Base-by-base conservation (phyloP, 73 alveolate species). In the Paramecium pentaurelia region DNA sequence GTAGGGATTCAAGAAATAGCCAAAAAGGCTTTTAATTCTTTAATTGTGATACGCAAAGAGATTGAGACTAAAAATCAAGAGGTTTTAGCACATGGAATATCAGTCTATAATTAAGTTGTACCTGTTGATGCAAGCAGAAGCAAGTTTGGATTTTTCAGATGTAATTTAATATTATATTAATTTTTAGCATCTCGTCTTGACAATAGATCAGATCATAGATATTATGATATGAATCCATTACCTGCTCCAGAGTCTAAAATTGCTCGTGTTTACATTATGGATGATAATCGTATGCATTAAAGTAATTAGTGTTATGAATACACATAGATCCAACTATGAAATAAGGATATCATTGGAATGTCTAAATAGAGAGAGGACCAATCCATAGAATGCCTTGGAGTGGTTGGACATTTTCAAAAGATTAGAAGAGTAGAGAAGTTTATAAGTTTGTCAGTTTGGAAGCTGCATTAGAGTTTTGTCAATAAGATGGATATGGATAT, bases 401-500 rank as follows among this genome's bases (percentile, higher is more conserved):
- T 32, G 91, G 91, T 12, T 80, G 91, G 91, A 80, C 91, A n/a
- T 80, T 32, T 80, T 45, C 91, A 25, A 49, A 10, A 10, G 75
- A 80, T 80, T 25, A 30, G 6, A 25, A 32, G 14, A 80, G 51
- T 12, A 80, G 91, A 47, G 47, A 45, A 25, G 47, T 27, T 47
- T 49, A 42, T 80, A 42, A 47, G 47, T 80, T 80, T 11, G 16
- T 8, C n/a, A 25, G 38, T 86, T 25, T 93, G 77, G 88, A 93
- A 42, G 91, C 86, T 28, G 96, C 98, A 75, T 89, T 93, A 71
- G 71, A 92, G 25, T 49, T 34, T 36, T 84, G 95, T 60, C 75
- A 88, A 60, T 4, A 58, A 27, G 86, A 47, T 68, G 98, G 98
- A 47, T 86, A 89, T 88, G 98, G 98, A 25, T 93, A 86, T 64